phyloP scores from a whole-genome alignment of 495 filamentous ascomycete genomes.

The Podospora pseudopauciseta region DNA sequence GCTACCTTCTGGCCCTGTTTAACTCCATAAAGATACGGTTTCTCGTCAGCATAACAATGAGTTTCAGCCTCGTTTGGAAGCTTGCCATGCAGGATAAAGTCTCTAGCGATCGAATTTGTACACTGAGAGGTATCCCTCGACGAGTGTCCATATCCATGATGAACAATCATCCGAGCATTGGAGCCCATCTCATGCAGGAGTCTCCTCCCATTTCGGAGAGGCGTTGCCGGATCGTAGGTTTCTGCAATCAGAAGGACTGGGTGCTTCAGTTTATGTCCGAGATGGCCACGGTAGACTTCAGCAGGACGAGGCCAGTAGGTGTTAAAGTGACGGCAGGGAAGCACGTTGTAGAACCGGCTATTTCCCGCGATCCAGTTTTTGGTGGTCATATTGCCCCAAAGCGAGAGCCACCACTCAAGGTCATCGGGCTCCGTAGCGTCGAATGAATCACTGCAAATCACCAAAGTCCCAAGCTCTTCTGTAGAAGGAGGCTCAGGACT shows the following conservation, averaged over 20 bases:
- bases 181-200: conserved; percentile 41
- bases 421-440: conserved; percentile 41
- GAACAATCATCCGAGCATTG: conserved; percentile 43
- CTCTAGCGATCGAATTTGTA: conserved; percentile 38
- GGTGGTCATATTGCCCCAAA: conserved; percentile 44
- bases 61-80: conserved; percentile 39
- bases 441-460: conserved; percentile 44
- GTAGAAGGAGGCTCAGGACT: conserved; percentile 27
- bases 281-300: conserved; percentile 43
- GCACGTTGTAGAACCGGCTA: conserved; percentile 39
- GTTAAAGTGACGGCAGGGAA: conserved; percentile 42
- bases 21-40: conserved; percentile 41
- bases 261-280: conserved; percentile 39
- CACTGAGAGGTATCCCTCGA: conserved; percentile 40
- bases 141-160: conserved; percentile 48
- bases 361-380: conserved; percentile 45
- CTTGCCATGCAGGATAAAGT: conserved; percentile 37
- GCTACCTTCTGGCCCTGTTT: conserved; percentile 4
- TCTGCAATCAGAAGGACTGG: conserved; percentile 46
- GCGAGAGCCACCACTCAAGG: conserved; percentile 40
- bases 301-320: conserved; percentile 43
- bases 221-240: conserved; percentile 47
- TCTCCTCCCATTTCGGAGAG: conserved; percentile 43
- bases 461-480: conserved; percentile 35
- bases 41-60: conserved; percentile 41